phyloP scores from a whole-genome alignment of 2,329 filamentous ascomycete species.

The Colletotrichum sp. region DNA sequence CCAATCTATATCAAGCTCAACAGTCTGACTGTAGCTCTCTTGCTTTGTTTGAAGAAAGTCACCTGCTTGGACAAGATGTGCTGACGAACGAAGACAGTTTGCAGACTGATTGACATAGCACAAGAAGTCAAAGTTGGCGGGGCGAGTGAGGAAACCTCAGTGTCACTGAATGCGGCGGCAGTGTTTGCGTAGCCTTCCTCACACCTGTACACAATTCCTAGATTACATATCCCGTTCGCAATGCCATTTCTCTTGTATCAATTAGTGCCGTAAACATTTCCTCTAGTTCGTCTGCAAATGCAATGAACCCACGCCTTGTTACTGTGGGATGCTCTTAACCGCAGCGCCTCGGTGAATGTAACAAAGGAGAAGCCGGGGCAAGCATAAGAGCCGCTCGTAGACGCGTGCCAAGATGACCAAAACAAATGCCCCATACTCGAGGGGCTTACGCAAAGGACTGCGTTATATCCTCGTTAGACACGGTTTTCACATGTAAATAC shows the following conservation, averaged over 20 bases:
- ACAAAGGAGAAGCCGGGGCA: not conserved
- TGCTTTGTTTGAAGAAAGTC: not conserved
- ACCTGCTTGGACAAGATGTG: not conserved
- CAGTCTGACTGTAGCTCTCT: slow-evolving; percentile 20
- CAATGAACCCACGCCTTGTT: not conserved
- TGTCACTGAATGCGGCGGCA: not conserved
- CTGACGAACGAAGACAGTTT: not conserved
- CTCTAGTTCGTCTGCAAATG: not conserved
- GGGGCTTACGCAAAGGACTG: not conserved
- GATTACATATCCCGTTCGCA: not conserved
- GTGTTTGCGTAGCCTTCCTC: not conserved
- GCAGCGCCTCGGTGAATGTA: not conserved
- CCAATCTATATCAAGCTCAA: slow-evolving; percentile 22
- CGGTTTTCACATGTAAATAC: not conserved
- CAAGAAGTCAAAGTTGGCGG: not conserved
- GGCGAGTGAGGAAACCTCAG: not conserved
- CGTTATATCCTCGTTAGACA: not conserved
- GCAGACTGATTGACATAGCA: not conserved
- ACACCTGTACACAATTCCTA: not conserved
- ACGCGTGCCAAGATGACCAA: not conserved
- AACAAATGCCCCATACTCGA: not conserved
- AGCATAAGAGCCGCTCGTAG: not conserved
- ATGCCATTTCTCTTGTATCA: not conserved
- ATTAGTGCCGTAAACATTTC: not conserved
- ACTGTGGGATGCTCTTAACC: not conserved